phyloP scores from a whole-genome alignment of 2,329 filamentous ascomycete genomes.

The Leptographium lundbergii region DNA sequence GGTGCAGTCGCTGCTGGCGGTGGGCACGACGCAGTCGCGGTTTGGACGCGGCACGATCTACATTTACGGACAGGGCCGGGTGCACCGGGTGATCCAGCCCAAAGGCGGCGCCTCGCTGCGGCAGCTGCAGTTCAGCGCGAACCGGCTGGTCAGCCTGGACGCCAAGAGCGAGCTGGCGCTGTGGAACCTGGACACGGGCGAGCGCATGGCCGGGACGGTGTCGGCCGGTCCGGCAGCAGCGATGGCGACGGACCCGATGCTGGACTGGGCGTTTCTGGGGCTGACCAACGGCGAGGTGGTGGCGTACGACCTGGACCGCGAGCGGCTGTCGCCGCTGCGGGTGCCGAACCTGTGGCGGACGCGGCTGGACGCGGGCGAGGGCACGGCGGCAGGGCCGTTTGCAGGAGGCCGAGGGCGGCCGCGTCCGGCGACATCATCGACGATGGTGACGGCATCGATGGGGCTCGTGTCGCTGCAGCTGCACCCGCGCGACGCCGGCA shows the following conservation, averaged over 20 bases:
- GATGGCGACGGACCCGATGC: constrained; percentile 71
- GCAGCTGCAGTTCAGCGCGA: constrained; percentile 70
- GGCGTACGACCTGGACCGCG: constrained; percentile 85
- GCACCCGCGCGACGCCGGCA: constrained; percentile 86
- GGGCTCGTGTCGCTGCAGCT: constrained; percentile 66
- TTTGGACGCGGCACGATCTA: constrained; percentile 83
- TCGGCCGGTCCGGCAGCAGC: constrained; percentile 65
- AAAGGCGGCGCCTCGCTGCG: constrained; percentile 62
- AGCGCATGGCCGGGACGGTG: constrained; percentile 54
- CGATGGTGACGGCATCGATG: neutral
- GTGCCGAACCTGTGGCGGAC: constrained; percentile 81
- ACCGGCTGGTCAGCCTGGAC: constrained; percentile 76
- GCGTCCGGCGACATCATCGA: neutral
- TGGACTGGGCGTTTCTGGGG: constrained; percentile 88
- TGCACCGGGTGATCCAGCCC: constrained; percentile 62
- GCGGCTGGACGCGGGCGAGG: constrained; percentile 45
- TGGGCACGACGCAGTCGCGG: constrained; percentile 79
- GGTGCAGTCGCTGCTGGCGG: constrained; percentile 80
- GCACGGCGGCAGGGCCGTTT: neutral
- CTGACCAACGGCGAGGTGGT: constrained; percentile 72
- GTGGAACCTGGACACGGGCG: constrained; percentile 65
- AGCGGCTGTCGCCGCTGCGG: constrained; percentile 59
- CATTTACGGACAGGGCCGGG: constrained; percentile 70
- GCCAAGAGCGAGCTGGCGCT: constrained; percentile 73
- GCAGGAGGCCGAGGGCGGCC: constrained; percentile 24